A percentile compares a stretch with the other conserved stretches of the same genome.
These are phyloP conservation scores for Endocalyx cinctus DNA, from an alignment of 2,329 filamentous ascomycete species.

Conservation along the genomic window DNA sequence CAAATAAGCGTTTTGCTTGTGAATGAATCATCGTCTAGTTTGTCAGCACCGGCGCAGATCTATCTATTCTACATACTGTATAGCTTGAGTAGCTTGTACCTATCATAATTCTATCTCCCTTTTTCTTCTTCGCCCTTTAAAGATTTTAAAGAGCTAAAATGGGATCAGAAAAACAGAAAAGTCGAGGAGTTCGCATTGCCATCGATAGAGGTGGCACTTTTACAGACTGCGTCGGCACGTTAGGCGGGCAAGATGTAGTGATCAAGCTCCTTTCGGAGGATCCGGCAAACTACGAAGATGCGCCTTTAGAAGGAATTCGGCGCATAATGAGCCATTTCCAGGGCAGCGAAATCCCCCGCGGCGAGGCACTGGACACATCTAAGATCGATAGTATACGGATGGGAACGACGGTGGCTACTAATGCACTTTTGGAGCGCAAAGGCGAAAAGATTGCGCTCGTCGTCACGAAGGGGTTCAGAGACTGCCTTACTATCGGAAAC, in stretches of 20 bases:
- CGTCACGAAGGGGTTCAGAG: constrained; percentile 81
- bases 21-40: too few species aligned
- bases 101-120: neutral
- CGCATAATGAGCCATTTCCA: constrained; percentile 78
- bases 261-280: constrained; percentile 90
- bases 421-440: constrained; percentile 84
- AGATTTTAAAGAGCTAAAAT: constrained; percentile 27
- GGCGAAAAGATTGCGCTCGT: constrained; percentile 85
- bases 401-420: constrained; percentile 93
- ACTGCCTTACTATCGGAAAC: constrained; percentile 85
- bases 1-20: too few species aligned
- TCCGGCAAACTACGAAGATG: constrained; percentile 84
- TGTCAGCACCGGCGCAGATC: too few species aligned
- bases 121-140: constrained; percentile 1
- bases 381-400: constrained; percentile 88
- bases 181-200: constrained; percentile 67
- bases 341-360: constrained; percentile 70
- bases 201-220: constrained; percentile 84
- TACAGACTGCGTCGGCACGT: constrained; percentile 85
- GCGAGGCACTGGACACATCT: constrained; percentile 73
- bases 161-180: constrained; percentile 27
- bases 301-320: constrained; percentile 85
- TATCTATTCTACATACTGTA: too few species aligned
- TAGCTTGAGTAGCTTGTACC: too few species aligned
- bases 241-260: constrained; percentile 70